phyloP scores from a whole-genome alignment of 2,329 filamentous ascomycete species.

The Fusarium sp. region DNA sequence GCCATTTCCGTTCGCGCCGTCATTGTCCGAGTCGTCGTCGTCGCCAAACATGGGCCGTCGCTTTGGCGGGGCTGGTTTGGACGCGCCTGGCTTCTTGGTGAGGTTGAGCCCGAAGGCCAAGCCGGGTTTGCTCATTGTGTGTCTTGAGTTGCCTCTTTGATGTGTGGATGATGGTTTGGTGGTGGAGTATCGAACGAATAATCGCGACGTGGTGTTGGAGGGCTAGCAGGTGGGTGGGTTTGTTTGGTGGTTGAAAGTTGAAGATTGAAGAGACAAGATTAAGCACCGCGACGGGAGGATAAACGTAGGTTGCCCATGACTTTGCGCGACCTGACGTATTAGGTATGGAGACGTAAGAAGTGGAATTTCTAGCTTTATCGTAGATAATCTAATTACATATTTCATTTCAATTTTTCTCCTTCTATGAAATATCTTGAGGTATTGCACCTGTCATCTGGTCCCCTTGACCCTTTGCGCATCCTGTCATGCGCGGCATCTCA shows the following conservation, averaged over 20 bases:
- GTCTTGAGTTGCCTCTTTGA: neutral
- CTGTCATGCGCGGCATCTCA: slow-evolving; percentile 15
- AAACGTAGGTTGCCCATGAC: neutral
- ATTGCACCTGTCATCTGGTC: neutral
- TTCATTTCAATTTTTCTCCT: neutral
- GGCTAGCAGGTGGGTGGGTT: neutral
- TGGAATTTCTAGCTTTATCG: neutral
- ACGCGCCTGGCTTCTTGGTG: slow-evolving; percentile 66
- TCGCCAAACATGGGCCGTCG: slow-evolving; percentile 70
- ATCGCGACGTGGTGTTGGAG: slow-evolving; percentile 7
- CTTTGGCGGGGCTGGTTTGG: slow-evolving; percentile 63
- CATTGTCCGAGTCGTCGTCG: slow-evolving; percentile 66
- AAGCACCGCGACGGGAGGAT: slow-evolving; percentile 1
- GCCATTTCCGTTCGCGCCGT: slow-evolving; percentile 51
- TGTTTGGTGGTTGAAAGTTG: slow-evolving; percentile 18
- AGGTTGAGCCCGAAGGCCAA: slow-evolving; percentile 70
- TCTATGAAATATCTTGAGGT: neutral
- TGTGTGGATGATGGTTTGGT: neutral
- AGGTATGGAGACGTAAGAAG: neutral
- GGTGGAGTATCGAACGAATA: neutral
- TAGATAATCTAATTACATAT: neutral
- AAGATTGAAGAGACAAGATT: slow-evolving; percentile 2
- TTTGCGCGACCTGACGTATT: neutral
- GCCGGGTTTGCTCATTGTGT: slow-evolving; percentile 61
- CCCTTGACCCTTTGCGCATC: neutral